These are phyloP conservation scores for Martiniozyma abietophila DNA, from an alignment of 805 yeast species.

Conservation along the genomic window DNA sequence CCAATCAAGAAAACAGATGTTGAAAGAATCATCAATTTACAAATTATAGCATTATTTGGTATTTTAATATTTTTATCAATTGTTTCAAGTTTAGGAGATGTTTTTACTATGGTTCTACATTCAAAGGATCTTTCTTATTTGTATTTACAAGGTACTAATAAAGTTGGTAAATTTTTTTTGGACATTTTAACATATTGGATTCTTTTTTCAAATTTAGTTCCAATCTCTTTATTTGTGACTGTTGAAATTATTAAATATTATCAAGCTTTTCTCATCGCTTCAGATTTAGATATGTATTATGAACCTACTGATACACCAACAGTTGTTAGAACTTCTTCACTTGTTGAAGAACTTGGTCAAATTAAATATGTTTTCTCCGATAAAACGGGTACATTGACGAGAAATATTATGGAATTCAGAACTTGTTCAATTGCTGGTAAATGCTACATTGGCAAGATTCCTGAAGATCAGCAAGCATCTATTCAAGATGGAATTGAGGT, in stretches of 20 bases:
- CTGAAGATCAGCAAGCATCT: conserved; percentile 77
- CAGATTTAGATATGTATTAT: conserved; percentile 89
- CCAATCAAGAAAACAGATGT: conserved; percentile 97
- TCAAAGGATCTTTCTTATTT: conserved; percentile 52
- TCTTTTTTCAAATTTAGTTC: conserved; percentile 92
- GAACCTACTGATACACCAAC: conserved; percentile 88
- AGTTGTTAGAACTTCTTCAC: conserved; percentile 86
- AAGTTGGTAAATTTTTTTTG: conserved; percentile 64
- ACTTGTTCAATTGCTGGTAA: conserved; percentile 89
- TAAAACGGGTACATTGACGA: conserved; percentile 92
- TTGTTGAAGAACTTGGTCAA: conserved; percentile 96
- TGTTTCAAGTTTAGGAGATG: conserved; percentile 83
- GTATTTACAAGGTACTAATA: conserved; percentile 56
- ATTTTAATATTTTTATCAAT: conserved; percentile 67
- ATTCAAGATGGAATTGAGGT: conserved; percentile 69
- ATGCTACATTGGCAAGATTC: conserved; percentile 79
- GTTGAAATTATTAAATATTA: conserved; percentile 93
- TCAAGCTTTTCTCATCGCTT: conserved; percentile 88
- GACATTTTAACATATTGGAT: conserved; percentile 94
- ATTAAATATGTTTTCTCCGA: conserved; percentile 94
- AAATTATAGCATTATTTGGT: conserved; percentile 79
- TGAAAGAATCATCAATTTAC: conserved; percentile 88
- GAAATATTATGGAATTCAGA: conserved; percentile 95
- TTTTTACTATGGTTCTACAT: conserved; percentile 54
- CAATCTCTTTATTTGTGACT: conserved; percentile 91